phyloP scores from a whole-genome alignment of 768 basidiomycete species.

The Boletellus ananiceps region DNA sequence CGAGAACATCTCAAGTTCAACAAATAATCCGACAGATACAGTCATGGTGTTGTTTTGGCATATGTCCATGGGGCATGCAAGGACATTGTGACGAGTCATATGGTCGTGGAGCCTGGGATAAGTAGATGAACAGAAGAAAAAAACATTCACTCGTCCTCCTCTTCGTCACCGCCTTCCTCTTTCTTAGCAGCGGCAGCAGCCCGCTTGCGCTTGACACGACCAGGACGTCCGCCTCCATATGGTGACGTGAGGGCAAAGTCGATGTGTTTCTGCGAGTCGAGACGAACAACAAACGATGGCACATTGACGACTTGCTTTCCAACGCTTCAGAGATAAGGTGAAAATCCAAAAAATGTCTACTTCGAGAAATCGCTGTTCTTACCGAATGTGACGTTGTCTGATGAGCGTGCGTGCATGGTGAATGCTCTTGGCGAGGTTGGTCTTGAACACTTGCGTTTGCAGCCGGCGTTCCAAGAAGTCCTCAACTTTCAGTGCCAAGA shows the following conservation, averaged over 20 bases:
- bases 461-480: conserved; percentile 99
- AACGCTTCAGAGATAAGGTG: conserved; percentile 48
- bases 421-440: conserved; percentile 94
- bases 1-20: background rate
- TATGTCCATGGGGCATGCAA: conserved; percentile 28
- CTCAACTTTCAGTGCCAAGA: conserved; percentile 97
- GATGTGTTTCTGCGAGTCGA: conserved; percentile 99
- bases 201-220: conserved; percentile 99
- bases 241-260: conserved; percentile 98
- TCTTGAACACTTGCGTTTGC: conserved; percentile 99
- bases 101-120: conserved; percentile 27
- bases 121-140: conserved; percentile 18
- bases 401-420: conserved; percentile 99
- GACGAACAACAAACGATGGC: conserved; percentile 97
- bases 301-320: conserved; percentile 99
- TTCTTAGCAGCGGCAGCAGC: conserved; percentile 88
- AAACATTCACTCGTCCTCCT: conserved; percentile 74
- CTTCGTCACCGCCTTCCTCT: conserved; percentile 85
- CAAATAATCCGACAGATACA: conserved; percentile 7
- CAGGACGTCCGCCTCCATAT: conserved; percentile 90
- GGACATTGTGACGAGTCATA: conserved; percentile 28
- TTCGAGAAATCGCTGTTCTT: conserved; percentile 24
- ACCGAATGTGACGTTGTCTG: conserved; percentile 98
- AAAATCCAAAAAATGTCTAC: background rate
- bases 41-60: conserved; percentile 27